These are phyloP conservation scores for Auricularia sp. DNA, from an alignment of 768 basidiomycete species.

Conservation along the genomic window DNA sequence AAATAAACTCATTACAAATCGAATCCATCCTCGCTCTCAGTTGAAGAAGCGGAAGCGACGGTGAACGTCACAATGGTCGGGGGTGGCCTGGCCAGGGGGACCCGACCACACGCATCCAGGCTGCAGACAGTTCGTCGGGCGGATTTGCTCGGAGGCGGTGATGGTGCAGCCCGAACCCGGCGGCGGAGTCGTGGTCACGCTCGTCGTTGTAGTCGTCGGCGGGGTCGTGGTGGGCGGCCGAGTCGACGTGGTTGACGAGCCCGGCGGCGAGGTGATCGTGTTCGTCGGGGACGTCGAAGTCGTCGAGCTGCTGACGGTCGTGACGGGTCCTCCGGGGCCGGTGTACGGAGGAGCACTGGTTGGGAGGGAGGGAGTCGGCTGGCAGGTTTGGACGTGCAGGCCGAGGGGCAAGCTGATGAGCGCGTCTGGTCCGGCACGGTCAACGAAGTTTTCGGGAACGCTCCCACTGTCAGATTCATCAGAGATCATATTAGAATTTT, in stretches of 20 bases:
- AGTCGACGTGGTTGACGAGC: background rate
- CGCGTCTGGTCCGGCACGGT: background rate
- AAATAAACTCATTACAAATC: background rate
- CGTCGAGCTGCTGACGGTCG: background rate
- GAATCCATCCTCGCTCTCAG: background rate
- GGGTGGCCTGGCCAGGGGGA: background rate
- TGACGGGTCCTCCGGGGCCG: background rate
- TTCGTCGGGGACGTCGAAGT: background rate
- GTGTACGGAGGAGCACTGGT: background rate
- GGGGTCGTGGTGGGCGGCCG: background rate
- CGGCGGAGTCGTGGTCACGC: background rate
- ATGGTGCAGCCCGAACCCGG: background rate
- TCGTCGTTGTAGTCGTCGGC: background rate
- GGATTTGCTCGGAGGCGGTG: background rate
- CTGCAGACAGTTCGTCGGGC: slow-evolving; percentile 1
- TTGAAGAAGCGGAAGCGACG: background rate
- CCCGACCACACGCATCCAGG: background rate
- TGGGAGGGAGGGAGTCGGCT: background rate
- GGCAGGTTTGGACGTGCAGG: background rate
- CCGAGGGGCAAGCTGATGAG: background rate
- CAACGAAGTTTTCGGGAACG: background rate
- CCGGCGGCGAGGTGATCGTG: background rate
- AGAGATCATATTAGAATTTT: background rate
- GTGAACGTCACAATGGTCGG: background rate
- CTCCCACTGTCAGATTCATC: background rate